A percentile compares a stretch with the other conserved stretches of the same genome.
These are phyloP conservation scores for Skeletonema potamos DNA, from an alignment of 108 stramenopile genomes.

Conservation along the genomic window DNA sequence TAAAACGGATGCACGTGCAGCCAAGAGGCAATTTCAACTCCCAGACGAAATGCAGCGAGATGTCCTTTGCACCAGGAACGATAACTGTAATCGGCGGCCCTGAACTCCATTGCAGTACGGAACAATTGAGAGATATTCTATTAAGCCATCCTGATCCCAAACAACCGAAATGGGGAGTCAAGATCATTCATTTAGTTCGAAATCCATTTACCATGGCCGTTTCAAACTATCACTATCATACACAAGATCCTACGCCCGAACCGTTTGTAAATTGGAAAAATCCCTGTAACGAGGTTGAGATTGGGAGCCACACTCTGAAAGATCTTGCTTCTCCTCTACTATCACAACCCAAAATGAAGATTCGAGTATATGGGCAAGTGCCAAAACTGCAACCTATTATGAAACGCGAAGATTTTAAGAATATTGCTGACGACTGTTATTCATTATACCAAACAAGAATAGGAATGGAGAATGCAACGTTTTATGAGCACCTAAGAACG, in stretches of 20 bases:
- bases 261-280: not conserved
- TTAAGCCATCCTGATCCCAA: not conserved
- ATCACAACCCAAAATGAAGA: not conserved
- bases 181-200: conserved; percentile 9
- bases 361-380: not conserved
- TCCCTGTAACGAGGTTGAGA: not conserved
- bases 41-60: not conserved
- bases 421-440: not conserved
- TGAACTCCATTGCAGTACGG: not conserved
- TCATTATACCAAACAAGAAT: not conserved
- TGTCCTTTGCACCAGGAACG: not conserved
- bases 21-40: not conserved
- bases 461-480: not conserved
- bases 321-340: not conserved
- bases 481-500: not conserved
- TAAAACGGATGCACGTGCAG: not conserved
- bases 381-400: not conserved
- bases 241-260: conserved; percentile 6
- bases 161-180: not conserved
- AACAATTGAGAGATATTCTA: not conserved
- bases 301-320: not conserved
- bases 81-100: not conserved
- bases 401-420: not conserved
- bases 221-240: conserved; percentile 8
- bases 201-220: conserved; percentile 7